These are phyloP conservation scores for Irpex lacteus DNA, from an alignment of 1,284 basidiomycete species.

Conservation along the genomic window DNA sequence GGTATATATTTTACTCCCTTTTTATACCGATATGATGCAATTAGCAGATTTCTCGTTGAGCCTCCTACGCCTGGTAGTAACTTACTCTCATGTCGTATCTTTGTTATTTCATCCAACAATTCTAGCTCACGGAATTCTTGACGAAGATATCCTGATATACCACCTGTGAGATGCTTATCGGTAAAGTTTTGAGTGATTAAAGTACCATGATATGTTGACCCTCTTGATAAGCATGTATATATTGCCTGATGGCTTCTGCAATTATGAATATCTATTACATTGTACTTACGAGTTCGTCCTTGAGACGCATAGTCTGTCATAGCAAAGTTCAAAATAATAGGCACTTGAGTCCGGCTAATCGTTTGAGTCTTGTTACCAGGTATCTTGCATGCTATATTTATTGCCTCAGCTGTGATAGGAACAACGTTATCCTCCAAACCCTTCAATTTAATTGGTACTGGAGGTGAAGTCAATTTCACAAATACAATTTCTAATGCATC, in stretches of 20 bases:
- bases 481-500: conserved; percentile 31
- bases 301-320: conserved; percentile 24
- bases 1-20: not conserved
- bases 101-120: conserved; percentile 32
- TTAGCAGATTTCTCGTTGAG: conserved; percentile 14
- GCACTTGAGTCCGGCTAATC: conserved; percentile 31
- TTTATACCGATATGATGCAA: conserved; percentile 9
- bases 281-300: conserved; percentile 13
- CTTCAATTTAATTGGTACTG: conserved; percentile 25
- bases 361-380: conserved; percentile 25
- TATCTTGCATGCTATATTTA: conserved; percentile 19
- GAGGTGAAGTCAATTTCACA: conserved; percentile 32
- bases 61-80: conserved; percentile 21
- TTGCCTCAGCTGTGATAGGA: conserved; percentile 25
- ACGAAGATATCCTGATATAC: conserved; percentile 17
- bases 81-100: conserved; percentile 18
- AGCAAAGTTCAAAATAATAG: conserved; percentile 36
- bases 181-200: conserved; percentile 31
- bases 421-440: conserved; percentile 38
- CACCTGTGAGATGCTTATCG: conserved; percentile 20
- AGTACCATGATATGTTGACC: conserved; percentile 22
- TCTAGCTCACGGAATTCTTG: conserved; percentile 33
- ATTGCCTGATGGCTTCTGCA: conserved; percentile 13
- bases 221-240: conserved; percentile 18
- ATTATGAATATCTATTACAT: conserved; percentile 14